Evolutionary conservation across 345 rosid genomes (phyloP), one percentile per base, ranked within the genome.

Genomic region (Lumnitzera racemosa): DNA sequence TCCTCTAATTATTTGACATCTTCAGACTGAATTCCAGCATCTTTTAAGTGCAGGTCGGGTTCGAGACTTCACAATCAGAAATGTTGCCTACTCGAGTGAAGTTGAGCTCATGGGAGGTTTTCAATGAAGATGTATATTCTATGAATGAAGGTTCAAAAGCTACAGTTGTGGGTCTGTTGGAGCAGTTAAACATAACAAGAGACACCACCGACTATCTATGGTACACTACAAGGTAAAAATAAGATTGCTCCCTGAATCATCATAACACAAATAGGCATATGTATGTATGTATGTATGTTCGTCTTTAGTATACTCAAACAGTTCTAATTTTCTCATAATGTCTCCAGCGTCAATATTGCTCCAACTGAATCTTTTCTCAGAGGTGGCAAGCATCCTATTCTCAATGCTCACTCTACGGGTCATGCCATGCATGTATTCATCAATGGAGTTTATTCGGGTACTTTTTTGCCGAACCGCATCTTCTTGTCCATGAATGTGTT

Each of bases 361-460:
- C 72, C 85, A 47, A 56, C 83, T 13, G 88, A 91, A 67, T 70
- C 81, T 29, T 81, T 80, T 66, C 68, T 83, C 49, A 66, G 52
- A 24, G 70, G 80, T 24, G 83, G 82, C 36, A 57, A 58, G 24
- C 67, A 36, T 17, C 84, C 86, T 13, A 58, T 68, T 56, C 98
- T 91, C 61, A 78, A 66, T 9, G 84, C 83, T 54, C 74, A 72
- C 41, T 89, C 95, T 29, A 80, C 80, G 57, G 96, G 98, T 31
- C 95, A 88, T 73, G 95, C 75, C 56, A 66, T 85, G 63, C 92
- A 78, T 73, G 83, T 83, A n/a, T 91, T 91, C 68, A 57, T 88
- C 69, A 89, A 89, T 70, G 95, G 90, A 54, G 77, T 80, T 12
- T 78, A 78, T 62, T 70, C 88, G 67, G 98, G 98, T 84, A 62